Evolutionary conservation across 2,329 filamentous ascomycete genomes (phyloP), one percentile per base, ranked within the genome.

Genomic region (Arthrobotrys entomopaga): DNA sequence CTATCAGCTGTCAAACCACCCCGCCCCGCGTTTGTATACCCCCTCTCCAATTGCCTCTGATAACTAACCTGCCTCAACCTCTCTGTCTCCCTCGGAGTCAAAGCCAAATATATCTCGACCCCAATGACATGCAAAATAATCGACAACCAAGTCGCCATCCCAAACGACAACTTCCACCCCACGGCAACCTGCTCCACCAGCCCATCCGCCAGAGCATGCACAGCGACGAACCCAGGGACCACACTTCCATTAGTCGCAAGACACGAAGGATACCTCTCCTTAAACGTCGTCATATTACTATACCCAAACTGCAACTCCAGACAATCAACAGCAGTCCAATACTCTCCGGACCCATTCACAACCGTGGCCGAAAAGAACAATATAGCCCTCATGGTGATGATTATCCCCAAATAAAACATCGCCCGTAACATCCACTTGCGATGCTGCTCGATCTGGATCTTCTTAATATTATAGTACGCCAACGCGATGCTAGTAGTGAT

Each of bases 371-470:
- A 54, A 26, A 75, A 58, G 7, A 65, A 20, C 59, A 77, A 59
- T 10, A 79, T 77, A n/a, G 80, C 65, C 19, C 79, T 67, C n/a
- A 77, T 70, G 11, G 80, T 80, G 48, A 80, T 79, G 64, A 80
- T 80, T 40, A 70, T 77, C 10, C 65, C 77, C 67, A 80, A 71
- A 56, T 84, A 84, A 43, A 84, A 81, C 84, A 84, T 85, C 6
- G 84, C 82, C 20, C 87, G 80, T 29, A 89, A 77, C 87, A 89
- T 89, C 87, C 87, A 89, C 1, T 86, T 86, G 0, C 87, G 83
- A 73, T 89, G 87, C 77, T 89, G 84, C 34, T 89, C 86, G 56
- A 90, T 86, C 77, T 89, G 87, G 1, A 89, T 79, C 1, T 82
- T 81, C 79, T 86, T 88, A 79, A 89, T 84, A 75, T 88, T 88